phyloP scores from a whole-genome alignment of 164 flowering plant species.

The Cinnamomum chago region DNA sequence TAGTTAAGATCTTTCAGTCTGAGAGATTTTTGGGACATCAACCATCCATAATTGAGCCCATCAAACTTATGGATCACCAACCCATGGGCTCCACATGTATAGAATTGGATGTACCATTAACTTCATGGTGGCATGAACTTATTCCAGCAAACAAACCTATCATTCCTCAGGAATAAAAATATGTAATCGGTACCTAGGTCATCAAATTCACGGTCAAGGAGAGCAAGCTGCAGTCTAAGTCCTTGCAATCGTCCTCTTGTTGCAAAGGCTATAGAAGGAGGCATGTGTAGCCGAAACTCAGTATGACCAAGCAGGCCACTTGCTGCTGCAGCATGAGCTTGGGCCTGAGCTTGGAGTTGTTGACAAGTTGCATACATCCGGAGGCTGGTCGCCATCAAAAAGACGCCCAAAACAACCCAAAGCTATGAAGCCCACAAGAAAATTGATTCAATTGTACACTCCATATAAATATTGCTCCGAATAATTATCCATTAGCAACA shows the following conservation, averaged over 20 bases:
- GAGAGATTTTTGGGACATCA: background rate
- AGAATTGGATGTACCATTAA: background rate
- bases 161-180: background rate
- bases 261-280: slow-evolving; percentile 87
- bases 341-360: slow-evolving; percentile 96
- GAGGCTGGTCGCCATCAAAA: slow-evolving; percentile 82
- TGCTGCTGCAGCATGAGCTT: slow-evolving; percentile 82
- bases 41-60: background rate
- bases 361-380: slow-evolving; percentile 98
- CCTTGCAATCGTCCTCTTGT: slow-evolving; percentile 91
- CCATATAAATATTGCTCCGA: background rate
- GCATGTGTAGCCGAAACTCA: slow-evolving; percentile 82
- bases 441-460: background rate
- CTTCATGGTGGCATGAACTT: background rate
- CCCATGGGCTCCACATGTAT: background rate
- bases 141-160: background rate
- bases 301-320: slow-evolving; percentile 84
- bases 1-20: background rate
- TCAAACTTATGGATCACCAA: background rate
- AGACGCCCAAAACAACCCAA: slow-evolving; percentile 87
- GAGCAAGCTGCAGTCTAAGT: slow-evolving; percentile 96
- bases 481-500: slow-evolving; percentile 2
- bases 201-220: slow-evolving; percentile 97
- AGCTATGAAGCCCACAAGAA: slow-evolving; percentile 38
- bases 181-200: slow-evolving; percentile 63